phyloP scores from a whole-genome alignment of 345 rosid genomes.

The Melaleuca alternifolia region DNA sequence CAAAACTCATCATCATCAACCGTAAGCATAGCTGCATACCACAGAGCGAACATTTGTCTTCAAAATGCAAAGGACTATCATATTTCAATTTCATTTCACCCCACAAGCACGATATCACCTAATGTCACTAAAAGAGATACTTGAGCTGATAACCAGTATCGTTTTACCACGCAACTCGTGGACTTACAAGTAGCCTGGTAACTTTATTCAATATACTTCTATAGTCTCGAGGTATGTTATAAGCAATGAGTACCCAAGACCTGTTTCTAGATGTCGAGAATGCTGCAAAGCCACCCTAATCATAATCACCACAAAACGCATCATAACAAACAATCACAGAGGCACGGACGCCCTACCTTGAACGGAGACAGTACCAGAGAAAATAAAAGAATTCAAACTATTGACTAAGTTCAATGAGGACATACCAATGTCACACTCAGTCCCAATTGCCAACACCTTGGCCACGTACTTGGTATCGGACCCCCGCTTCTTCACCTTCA shows the following conservation, averaged over 20 bases:
- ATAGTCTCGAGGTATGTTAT: background rate
- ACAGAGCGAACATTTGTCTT: background rate
- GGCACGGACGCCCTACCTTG: background rate
- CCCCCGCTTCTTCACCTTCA: conserved; percentile 79
- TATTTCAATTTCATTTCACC: background rate
- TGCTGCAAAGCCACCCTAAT: background rate
- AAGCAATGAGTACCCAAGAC: background rate
- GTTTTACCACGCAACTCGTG: background rate
- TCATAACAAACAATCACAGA: background rate
- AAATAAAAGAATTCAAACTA: background rate
- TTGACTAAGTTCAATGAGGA: background rate
- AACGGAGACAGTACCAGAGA: background rate
- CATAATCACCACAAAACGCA: background rate
- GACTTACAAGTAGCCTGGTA: background rate
- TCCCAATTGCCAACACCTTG: conserved; percentile 76
- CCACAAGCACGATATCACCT: background rate
- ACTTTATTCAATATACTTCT: background rate
- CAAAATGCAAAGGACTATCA: background rate
- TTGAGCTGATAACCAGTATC: background rate
- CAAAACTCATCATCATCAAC: conserved; percentile 80
- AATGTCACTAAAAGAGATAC: background rate
- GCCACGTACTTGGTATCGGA: conserved; percentile 88
- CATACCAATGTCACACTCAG: conserved; percentile 88
- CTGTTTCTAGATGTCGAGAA: background rate
- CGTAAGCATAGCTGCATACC: conserved; percentile 54